Evolutionary conservation across 1,284 basidiomycete species (phyloP).

Genomic region (Trichosporon faecale): DNA sequence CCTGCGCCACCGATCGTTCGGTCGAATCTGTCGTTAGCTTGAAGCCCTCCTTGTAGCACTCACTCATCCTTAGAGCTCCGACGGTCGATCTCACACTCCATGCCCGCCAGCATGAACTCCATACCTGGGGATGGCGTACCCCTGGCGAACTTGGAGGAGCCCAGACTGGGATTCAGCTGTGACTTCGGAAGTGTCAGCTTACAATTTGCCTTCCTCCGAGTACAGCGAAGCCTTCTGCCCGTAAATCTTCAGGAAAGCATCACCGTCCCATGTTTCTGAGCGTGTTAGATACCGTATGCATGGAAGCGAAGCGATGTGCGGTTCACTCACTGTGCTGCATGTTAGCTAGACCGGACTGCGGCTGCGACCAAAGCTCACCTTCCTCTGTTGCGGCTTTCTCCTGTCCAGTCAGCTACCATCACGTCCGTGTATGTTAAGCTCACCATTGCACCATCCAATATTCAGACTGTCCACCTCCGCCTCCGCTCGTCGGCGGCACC

Average conservation of each 20-base stretch:
- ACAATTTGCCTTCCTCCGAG: conserved; percentile 53
- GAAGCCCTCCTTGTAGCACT: conserved; percentile 10
- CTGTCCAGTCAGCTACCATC: conserved; percentile 29
- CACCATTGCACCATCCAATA: conserved; percentile 51
- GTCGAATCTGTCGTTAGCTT: conserved; percentile 33
- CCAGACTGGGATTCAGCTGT: conserved; percentile 31
- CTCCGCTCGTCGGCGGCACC: background rate
- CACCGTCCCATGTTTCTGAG: conserved; percentile 53
- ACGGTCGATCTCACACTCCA: conserved; percentile 58
- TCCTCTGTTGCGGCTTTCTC: conserved; percentile 51
- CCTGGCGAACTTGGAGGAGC: conserved; percentile 29
- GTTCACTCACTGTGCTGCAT: conserved; percentile 44
- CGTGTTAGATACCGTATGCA: background rate
- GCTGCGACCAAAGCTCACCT: conserved; percentile 19
- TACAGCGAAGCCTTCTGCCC: conserved; percentile 54
- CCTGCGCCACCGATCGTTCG: conserved; percentile 14
- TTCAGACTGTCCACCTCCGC: conserved; percentile 13
- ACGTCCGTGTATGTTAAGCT: conserved; percentile 21
- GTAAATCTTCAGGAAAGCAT: conserved; percentile 60
- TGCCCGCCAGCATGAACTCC: conserved; percentile 62
- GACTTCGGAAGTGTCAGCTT: conserved; percentile 14
- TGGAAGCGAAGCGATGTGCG: no score
- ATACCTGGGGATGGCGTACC: conserved; percentile 31
- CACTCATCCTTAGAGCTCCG: conserved; percentile 35
- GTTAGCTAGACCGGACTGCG: background rate